Conservation (phyloP, 1,284 basidiomycete species). For the Tremellales sp. region DNA sequence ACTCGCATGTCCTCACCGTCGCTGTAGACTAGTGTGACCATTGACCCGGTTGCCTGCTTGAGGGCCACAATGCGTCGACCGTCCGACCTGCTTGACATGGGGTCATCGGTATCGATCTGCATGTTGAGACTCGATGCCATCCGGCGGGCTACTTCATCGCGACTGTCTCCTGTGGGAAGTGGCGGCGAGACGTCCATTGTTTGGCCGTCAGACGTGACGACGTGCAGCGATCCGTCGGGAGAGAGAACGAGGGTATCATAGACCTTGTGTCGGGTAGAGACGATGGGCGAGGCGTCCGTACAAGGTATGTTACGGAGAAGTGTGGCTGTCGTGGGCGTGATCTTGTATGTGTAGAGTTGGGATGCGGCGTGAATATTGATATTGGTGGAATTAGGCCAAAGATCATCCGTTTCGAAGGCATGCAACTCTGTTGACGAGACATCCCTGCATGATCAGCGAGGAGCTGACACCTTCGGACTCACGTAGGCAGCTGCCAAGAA, state of each 20-base stretch:
- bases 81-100: not conserved
- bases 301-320: slow-evolving; percentile 46
- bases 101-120: slow-evolving; percentile 16
- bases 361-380: slow-evolving; percentile 54
- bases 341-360: slow-evolving; percentile 53
- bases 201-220: slow-evolving; percentile 61
- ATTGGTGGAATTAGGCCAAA: slow-evolving; percentile 16
- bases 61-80: not conserved
- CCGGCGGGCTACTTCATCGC: slow-evolving; percentile 27
- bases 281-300: slow-evolving; percentile 57
- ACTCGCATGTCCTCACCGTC: slow-evolving; percentile 54
- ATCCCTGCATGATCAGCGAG: not conserved
- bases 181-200: slow-evolving; percentile 46
- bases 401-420: slow-evolving; percentile 36
- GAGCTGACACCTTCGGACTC: slow-evolving; percentile 9
- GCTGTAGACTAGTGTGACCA: slow-evolving; percentile 53
- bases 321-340: slow-evolving; percentile 17
- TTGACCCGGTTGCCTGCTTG: slow-evolving; percentile 46
- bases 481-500: slow-evolving; percentile 32
- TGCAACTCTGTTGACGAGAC: slow-evolving; percentile 3
- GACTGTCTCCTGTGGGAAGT: slow-evolving; percentile 25
- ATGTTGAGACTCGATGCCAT: slow-evolving; percentile 36
- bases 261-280: slow-evolving; percentile 59
- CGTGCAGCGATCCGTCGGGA: slow-evolving; percentile 53
- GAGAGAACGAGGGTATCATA: slow-evolving; percentile 66